These are phyloP conservation scores for Neurospora africana DNA, from an alignment of 495 filamentous ascomycete genomes.

Conservation along the genomic window DNA sequence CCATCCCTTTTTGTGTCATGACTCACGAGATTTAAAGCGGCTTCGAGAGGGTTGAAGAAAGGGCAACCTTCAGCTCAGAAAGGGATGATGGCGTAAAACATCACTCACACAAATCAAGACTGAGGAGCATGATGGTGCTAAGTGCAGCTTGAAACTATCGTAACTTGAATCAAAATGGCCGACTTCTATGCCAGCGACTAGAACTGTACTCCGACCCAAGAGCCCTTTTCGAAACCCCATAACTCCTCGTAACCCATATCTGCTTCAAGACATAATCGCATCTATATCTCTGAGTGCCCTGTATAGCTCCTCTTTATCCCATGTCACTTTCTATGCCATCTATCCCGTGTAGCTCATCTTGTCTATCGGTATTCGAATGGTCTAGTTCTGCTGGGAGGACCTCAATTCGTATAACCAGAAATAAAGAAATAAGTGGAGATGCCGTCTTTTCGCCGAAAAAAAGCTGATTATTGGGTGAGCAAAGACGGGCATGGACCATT, in stretches of 20 bases:
- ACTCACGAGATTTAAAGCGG: neutral
- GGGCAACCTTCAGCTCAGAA: neutral
- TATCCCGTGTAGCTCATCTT: neutral
- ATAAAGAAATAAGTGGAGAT: neutral
- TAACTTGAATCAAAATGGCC: neutral
- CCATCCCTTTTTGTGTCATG: neutral
- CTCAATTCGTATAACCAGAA: neutral
- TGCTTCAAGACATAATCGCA: neutral
- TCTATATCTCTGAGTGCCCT: neutral
- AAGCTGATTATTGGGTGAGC: neutral
- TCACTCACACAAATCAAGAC: neutral
- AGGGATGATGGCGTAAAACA: neutral
- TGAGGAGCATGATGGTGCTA: neutral
- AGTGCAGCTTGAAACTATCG: neutral
- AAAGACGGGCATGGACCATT: too few relatives aligned
- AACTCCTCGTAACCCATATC: neutral
- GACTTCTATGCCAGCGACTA: neutral
- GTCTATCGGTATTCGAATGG: neutral
- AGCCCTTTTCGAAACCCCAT: neutral
- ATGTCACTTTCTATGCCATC: neutral
- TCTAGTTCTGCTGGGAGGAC: neutral
- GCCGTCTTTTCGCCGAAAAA: neutral
- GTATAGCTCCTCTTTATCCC: neutral
- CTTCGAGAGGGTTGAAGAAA: neutral
- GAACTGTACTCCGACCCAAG: neutral